Evolutionary conservation across 1,284 basidiomycete genomes (phyloP).

Genomic region (Cutaneotrichosporon sp.): DNA sequence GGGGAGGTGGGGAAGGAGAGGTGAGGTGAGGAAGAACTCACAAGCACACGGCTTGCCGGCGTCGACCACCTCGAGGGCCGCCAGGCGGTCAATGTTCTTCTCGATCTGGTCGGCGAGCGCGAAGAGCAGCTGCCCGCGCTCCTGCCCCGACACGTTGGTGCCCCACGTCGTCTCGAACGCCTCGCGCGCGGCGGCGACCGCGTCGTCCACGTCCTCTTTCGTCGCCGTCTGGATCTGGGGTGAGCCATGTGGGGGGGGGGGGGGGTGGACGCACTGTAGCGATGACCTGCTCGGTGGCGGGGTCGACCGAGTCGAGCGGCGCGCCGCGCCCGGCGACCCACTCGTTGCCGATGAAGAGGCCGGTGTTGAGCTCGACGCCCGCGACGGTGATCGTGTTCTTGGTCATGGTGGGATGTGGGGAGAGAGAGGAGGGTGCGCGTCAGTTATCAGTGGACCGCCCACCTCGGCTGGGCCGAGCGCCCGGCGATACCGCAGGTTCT

Average conservation of each 20-base stretch:
- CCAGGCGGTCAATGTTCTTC: constrained; percentile 65
- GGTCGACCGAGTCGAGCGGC: constrained; percentile 36
- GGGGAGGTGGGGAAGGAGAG: no score
- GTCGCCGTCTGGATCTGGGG: constrained; percentile 25
- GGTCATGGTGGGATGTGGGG: neutral
- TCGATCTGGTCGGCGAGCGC: constrained; percentile 91
- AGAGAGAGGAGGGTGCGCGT: no score
- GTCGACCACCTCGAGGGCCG: constrained; percentile 73
- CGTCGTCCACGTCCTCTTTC: constrained; percentile 71
- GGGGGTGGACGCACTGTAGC: constrained; percentile 27
- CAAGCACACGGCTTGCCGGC: constrained; percentile 76
- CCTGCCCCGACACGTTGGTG: constrained; percentile 65
- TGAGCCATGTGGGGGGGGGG: neutral
- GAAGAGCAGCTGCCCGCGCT: constrained; percentile 72
- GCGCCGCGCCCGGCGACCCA: constrained; percentile 32
- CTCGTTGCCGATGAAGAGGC: constrained; percentile 40
- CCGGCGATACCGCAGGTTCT: no score
- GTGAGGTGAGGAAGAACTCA: constrained; percentile 65
- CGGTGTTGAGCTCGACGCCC: constrained; percentile 15
- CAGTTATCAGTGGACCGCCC: no score
- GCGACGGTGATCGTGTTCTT: constrained; percentile 7
- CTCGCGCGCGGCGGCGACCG: constrained; percentile 77
- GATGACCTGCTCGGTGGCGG: constrained; percentile 61
- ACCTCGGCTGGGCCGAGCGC: no score
- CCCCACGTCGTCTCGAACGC: constrained; percentile 73